Percentiles rank a stretch among this genome's conserved stretches.
Evolutionary conservation across 805 yeast species (phyloP).

Genomic region (Schwanniomyces vanrijiae): DNA sequence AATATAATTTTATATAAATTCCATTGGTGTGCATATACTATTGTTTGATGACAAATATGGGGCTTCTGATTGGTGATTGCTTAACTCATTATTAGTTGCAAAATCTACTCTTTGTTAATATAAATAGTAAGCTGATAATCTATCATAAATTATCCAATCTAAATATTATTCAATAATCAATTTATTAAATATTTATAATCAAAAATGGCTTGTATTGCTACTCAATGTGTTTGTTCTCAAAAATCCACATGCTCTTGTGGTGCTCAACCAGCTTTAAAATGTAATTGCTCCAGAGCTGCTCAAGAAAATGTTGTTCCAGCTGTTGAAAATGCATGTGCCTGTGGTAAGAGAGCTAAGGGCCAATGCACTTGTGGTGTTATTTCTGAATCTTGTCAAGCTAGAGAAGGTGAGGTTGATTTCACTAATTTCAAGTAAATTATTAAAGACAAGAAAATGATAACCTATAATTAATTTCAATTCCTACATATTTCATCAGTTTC

Average conservation of each 20-base stretch:
- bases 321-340: conserved; percentile 50
- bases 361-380: conserved; percentile 57
- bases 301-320: conserved; percentile 49
- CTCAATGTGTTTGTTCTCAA: conserved; percentile 57
- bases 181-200: neutral
- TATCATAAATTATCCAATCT: neutral
- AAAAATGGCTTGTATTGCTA: conserved; percentile 35
- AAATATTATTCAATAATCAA: neutral
- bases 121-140: neutral
- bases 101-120: neutral
- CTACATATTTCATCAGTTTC: neutral
- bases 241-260: conserved; percentile 68
- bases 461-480: neutral
- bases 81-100: neutral
- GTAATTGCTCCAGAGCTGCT: conserved; percentile 53
- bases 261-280: conserved; percentile 55
- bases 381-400: conserved; percentile 31
- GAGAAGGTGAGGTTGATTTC: conserved; percentile 63
- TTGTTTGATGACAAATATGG: neutral
- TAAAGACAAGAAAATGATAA: neutral
- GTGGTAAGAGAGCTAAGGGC: conserved; percentile 56
- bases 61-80: neutral
- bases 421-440: conserved; percentile 36
- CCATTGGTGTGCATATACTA: neutral
- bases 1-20: neutral